A percentile compares a stretch with the other conserved stretches of the same genome.
phyloP scores from a whole-genome alignment of 768 basidiomycete genomes.

The Lyophyllum decastes region DNA sequence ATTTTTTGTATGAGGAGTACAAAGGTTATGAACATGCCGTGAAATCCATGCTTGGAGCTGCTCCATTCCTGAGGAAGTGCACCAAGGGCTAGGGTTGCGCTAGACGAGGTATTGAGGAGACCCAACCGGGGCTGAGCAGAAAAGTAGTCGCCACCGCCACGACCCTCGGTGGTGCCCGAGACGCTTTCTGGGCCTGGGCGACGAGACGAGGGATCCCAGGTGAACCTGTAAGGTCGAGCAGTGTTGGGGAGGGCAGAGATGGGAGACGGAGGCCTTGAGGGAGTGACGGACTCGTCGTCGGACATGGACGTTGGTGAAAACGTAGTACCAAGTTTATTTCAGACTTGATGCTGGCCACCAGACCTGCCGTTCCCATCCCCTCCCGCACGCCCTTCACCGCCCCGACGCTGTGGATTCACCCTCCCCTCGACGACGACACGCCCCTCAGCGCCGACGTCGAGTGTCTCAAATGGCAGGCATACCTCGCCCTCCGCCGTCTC shows the following conservation, averaged over 20 bases:
- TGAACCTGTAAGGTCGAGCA: constrained; percentile 69
- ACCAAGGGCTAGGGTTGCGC: constrained; percentile 43
- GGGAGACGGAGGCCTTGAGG: constrained; percentile 62
- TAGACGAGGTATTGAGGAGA: constrained; percentile 50
- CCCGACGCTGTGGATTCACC: constrained; percentile 69
- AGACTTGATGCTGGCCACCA: constrained; percentile 42
- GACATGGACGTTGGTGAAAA: constrained; percentile 32
- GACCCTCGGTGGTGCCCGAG: constrained; percentile 71
- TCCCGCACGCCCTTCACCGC: constrained; percentile 20
- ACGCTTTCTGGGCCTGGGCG: constrained; percentile 70
- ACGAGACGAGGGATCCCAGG: constrained; percentile 65
- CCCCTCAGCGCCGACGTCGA: constrained; percentile 79
- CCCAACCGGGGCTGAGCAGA: constrained; percentile 51
- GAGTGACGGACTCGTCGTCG: constrained; percentile 45
- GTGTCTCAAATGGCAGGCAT: constrained; percentile 91
- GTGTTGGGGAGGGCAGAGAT: constrained; percentile 44
- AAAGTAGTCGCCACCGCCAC: constrained; percentile 58
- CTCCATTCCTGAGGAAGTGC: constrained; percentile 72
- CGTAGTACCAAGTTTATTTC: constrained; percentile 26
- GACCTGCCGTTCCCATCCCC: constrained; percentile 44
- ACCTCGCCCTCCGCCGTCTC: constrained; percentile 68
- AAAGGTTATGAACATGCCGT: constrained; percentile 54
- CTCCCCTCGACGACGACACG: constrained; percentile 25
- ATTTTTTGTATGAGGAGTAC: not conserved
- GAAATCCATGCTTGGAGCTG: constrained; percentile 83